These are phyloP conservation scores for Sinapis alba DNA, from an alignment of 441 rosid species.

Conservation along the genomic window DNA sequence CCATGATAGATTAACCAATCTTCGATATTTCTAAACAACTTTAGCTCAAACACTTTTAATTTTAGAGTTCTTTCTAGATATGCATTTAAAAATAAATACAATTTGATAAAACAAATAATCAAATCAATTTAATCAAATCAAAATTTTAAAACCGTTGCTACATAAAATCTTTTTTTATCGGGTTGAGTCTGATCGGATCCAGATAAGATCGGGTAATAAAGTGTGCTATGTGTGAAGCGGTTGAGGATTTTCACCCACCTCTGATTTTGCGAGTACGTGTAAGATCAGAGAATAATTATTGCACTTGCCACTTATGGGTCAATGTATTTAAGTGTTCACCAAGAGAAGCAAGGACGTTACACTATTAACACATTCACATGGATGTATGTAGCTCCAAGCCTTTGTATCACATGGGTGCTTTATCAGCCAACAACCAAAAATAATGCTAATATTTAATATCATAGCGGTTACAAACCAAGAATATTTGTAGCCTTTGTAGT, in stretches of 20 bases:
- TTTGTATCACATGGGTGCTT: not conserved
- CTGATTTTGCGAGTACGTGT: not conserved
- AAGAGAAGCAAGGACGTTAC: not conserved
- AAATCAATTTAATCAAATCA: too few species aligned
- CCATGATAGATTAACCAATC: too few species aligned
- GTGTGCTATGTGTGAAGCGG: slow-evolving; percentile 7
- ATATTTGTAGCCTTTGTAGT: not conserved
- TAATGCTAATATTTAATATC: not conserved
- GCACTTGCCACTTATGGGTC: not conserved
- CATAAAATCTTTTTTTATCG: too few species aligned
- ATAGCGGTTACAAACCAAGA: not conserved
- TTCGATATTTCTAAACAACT: too few species aligned
- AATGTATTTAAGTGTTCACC: not conserved
- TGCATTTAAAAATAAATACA: too few species aligned
- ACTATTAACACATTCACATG: not conserved
- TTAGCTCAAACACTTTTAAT: too few species aligned
- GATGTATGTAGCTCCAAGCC: not conserved
- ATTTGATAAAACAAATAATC: too few species aligned
- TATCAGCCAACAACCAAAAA: not conserved
- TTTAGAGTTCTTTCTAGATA: too few species aligned
- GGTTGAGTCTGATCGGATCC: not conserved
- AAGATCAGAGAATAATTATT: not conserved
- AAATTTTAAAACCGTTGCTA: too few species aligned
- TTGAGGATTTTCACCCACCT: not conserved
- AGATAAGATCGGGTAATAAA: not conserved